Evolutionary conservation across 2,329 filamentous ascomycete species (phyloP), one percentile per base, ranked within the genome.

Genomic region (Nothophaeocryptopus gaeumannii): DNA sequence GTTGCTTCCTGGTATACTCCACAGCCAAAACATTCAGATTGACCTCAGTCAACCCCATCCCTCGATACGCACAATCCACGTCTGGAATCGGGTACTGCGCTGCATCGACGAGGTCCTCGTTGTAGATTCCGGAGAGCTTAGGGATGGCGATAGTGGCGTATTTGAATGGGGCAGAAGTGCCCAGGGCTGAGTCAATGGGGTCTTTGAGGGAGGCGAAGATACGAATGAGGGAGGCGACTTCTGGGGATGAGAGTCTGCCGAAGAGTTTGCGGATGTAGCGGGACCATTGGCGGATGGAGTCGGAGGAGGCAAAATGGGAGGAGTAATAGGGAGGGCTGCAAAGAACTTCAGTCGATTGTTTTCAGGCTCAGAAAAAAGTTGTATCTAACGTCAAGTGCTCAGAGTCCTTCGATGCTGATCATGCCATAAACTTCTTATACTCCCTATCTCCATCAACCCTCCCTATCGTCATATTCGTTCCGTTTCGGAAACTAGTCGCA

Each of bases 121-220:
- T 39, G 36, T 39, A 47, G 9, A 47, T 32, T 2, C 20, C 44
- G 10, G 36, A 20, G 10, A 47, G 5, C 5, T 33, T 16, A 8
- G 44, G 44, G 2, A 32, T 26, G 5, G 44, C 37, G 26, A 39
- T 39, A 2, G 44, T 47, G 35, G 11, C 44, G 44, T 47, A 47
- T 29, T 32, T 39, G 35, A 47, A 31, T 7, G 44, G 44, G 4
- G 16, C 35, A 5, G 12, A n/a, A 8, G 26, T n/a, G 14, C 44
- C 44, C 4, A 47, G 44, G 11, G 30, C 31, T 5, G 30, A 16
- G 26, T 47, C 32, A 3, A 39, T 15, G 12, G 16, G 15, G 5
- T n/a, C 13, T 31, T 13, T 39, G 10, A 47, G 35, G 14, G 29
- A 8, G 14, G n/a, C 3, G 14, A 47, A 34, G 15, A 47, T 34